These are phyloP conservation scores for Eutypella sp. DNA, from an alignment of 2,329 filamentous ascomycete species.

Conservation along the genomic window DNA sequence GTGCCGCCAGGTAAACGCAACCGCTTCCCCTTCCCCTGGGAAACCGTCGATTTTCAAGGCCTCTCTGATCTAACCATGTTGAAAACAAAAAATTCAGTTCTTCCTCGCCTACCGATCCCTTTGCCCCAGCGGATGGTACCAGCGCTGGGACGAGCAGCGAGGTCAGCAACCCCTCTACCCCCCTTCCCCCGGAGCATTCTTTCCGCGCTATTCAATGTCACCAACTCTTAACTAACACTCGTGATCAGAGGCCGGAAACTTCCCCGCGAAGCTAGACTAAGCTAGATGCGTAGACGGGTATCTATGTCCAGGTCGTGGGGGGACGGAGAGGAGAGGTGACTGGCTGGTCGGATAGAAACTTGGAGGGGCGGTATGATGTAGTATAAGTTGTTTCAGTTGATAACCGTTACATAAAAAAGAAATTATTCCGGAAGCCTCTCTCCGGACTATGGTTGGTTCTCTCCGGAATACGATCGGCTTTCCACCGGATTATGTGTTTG, in stretches of 20 bases:
- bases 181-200: conserved; percentile 2
- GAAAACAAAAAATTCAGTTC: conserved; percentile 79
- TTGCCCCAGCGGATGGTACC: conserved; percentile 91
- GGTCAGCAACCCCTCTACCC: conserved; percentile 53
- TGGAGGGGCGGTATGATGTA: conserved; percentile 23
- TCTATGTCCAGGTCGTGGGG: not conserved
- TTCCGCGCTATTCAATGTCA: too few species aligned
- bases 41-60: conserved; percentile 5
- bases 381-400: too few species aligned
- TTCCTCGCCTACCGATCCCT: conserved; percentile 94
- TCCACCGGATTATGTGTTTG: too few species aligned
- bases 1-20: conserved; percentile 76
- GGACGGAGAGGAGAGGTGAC: conserved; percentile 3
- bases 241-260: conserved; percentile 58
- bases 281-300: conserved; percentile 50
- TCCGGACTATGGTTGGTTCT: too few species aligned
- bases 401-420: too few species aligned
- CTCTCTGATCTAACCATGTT: conserved; percentile 14
- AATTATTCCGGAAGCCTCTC: too few species aligned
- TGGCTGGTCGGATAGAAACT: conserved; percentile 10
- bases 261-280: conserved; percentile 62
- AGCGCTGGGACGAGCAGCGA: conserved; percentile 96
- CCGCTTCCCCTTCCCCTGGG: too few species aligned
- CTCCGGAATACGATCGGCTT: too few species aligned
- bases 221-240: conserved; percentile 19